Conservation (phyloP, 441 rosid species). For the Pelargonium australe region DNA sequence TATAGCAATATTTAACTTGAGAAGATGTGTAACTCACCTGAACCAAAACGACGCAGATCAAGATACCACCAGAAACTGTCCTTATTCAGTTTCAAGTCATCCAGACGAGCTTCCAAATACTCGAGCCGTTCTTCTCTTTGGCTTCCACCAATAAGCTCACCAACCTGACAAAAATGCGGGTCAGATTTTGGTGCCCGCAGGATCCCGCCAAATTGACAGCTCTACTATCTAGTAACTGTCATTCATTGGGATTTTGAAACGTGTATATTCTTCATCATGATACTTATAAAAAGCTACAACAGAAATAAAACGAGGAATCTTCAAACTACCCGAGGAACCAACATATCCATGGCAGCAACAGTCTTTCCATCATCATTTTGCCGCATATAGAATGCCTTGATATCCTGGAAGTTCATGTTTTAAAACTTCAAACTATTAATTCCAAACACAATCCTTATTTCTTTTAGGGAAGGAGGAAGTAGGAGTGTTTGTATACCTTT, state of each 20-base stretch:
- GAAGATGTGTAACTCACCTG: constrained; percentile 47
- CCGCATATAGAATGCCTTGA: constrained; percentile 96
- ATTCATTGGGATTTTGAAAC: neutral
- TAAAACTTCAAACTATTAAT: constrained; percentile 12
- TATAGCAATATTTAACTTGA: neutral
- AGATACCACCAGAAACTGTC: constrained; percentile 97
- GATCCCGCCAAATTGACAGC: too few species aligned
- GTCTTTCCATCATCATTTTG: constrained; percentile 93
- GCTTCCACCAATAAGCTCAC: constrained; percentile 98
- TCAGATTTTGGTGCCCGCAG: too few species aligned
- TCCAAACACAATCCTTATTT: neutral
- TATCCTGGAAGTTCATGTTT: constrained; percentile 43
- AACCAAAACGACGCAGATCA: constrained; percentile 86
- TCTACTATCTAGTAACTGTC: neutral
- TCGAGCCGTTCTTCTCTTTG: constrained; percentile 95
- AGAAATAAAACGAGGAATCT: constrained; percentile 4
- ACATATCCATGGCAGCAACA: constrained; percentile 97
- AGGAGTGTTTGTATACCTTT: constrained; percentile 36
- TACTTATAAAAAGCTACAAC: neutral
- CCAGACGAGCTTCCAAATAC: constrained; percentile 67
- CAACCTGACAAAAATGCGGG: constrained; percentile 39
- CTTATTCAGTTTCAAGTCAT: constrained; percentile 63
- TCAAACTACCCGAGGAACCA: constrained; percentile 77
- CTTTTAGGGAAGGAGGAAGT: constrained; percentile 7
- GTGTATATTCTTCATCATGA: constrained; percentile 3